phyloP scores from a whole-genome alignment of 2,329 filamentous ascomycete genomes.

The Diplodia intermedia region DNA sequence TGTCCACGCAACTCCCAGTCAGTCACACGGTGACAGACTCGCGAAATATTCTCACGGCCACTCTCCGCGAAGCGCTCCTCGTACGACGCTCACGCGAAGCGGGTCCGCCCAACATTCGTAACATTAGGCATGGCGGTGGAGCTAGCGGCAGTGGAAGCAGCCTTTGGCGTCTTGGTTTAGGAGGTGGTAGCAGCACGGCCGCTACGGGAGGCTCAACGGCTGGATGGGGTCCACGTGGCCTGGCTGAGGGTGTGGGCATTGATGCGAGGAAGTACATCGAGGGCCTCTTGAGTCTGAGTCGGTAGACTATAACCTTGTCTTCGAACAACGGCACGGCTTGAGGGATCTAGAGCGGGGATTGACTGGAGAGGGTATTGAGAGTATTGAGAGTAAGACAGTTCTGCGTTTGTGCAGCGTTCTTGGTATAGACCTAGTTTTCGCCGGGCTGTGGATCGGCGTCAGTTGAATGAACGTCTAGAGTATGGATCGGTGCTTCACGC shows the following conservation, averaged over 20 bases:
- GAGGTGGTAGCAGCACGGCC: slow-evolving; percentile 43
- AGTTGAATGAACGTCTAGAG: background rate
- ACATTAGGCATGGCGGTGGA: slow-evolving; percentile 35
- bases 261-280: slow-evolving; percentile 80
- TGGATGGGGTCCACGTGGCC: slow-evolving; percentile 64
- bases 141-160: slow-evolving; percentile 38
- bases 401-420: background rate
- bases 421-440: background rate
- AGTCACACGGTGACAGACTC: background rate
- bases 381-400: background rate
- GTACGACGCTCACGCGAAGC: slow-evolving; percentile 32
- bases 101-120: background rate
- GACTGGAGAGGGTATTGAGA: background rate
- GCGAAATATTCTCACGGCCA: slow-evolving; percentile 14
- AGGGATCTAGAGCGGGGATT: background rate
- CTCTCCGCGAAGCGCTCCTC: slow-evolving; percentile 34
- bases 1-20: background rate
- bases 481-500: background rate
- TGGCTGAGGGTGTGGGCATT: slow-evolving; percentile 76
- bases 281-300: slow-evolving; percentile 69
- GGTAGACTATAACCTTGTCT: slow-evolving; percentile 35
- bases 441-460: background rate
- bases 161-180: slow-evolving; percentile 36
- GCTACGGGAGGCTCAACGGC: slow-evolving; percentile 40
- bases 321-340: background rate